Percentiles rank a stretch among this genome's conserved stretches.
Conservation (phyloP, 306 rosid genomes). For the Castanea sativa region DNA sequence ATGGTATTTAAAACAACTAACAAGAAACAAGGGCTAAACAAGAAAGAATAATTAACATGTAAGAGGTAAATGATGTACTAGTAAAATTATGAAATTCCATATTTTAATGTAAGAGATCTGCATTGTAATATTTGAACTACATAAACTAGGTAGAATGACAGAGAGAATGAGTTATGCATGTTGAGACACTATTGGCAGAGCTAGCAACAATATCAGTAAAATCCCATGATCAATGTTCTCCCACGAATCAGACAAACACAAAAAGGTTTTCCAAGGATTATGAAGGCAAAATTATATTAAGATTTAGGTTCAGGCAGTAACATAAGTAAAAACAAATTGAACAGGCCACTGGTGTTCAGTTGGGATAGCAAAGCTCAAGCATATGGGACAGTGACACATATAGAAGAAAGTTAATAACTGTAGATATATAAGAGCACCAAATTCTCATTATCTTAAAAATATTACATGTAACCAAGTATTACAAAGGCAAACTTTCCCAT, state of each 20-base stretch:
- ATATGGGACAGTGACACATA: neutral
- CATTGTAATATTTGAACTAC: neutral
- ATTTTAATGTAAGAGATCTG: neutral
- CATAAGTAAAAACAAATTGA: neutral
- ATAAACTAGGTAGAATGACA: neutral
- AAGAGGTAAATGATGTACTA: neutral
- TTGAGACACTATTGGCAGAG: constrained; percentile 36
- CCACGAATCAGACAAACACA: constrained; percentile 45
- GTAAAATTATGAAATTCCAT: neutral
- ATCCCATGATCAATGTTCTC: constrained; percentile 24
- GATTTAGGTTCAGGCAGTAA: neutral
- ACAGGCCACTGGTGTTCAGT: neutral
- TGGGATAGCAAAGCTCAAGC: neutral
- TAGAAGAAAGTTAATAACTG: neutral
- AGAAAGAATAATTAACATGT: neutral
- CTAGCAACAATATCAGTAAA: constrained; percentile 38
- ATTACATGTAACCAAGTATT: too few species aligned
- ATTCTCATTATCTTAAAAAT: neutral
- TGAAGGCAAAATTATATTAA: constrained; percentile 11
- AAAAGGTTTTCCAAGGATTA: constrained; percentile 41
- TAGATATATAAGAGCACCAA: neutral
- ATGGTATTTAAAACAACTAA: neutral
- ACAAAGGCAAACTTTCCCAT: neutral
- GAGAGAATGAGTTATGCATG: constrained; percentile 4
- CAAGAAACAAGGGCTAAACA: too few species aligned